Evolutionary conservation across 2,329 filamentous ascomycete genomes (phyloP), one percentile per base, ranked within the genome.

Genomic region (Diaporthe eres): DNA sequence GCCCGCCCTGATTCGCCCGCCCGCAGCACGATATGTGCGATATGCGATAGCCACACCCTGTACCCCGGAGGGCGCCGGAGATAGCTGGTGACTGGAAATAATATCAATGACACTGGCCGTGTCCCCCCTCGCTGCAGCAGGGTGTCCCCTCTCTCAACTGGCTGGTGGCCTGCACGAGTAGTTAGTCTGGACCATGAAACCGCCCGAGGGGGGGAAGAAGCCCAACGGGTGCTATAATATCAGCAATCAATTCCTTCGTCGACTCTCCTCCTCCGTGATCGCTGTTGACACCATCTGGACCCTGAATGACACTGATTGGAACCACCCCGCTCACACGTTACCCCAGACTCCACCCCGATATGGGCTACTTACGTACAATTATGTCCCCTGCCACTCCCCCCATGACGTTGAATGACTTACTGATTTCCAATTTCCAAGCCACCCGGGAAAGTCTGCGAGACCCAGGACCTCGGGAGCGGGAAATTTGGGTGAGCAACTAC

Each of bases 1-100:
- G 15, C 22, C 19, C 13, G 13, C 8, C 34, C 19, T 77, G 75
- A 77, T 75, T 77, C 73, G 75, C 63, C 61, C 63, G 39, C 17
- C 12, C 9, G 13, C 22, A 7, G 19, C 4, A 28, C 28, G 28
- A 22, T 70, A 65, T 39, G 37, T 39, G 37, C 37, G 37, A 39
- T 13, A 77, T 77, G 75, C 31, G 47, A 55, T 70, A 55, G 53
- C 53, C 31, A 42, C 61, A 51, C 39, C 67, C 7, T 74, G 73
- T 34, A 53, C 25, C 47, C 44, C 75, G 75, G 73, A 71, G 74
- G 73, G 55, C 73, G 75, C 75, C 75, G 75, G 73, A 71, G 60
- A 72, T 75, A 63, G 57, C 61, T 49, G 61, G 53, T 74, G 70
- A 72, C 67, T 57, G 57, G 72, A 58, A 74, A 74, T 72, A 71